Evolutionary conservation across 176 grass and related monocot genomes (phyloP).

Genomic region (Canna indica): DNA sequence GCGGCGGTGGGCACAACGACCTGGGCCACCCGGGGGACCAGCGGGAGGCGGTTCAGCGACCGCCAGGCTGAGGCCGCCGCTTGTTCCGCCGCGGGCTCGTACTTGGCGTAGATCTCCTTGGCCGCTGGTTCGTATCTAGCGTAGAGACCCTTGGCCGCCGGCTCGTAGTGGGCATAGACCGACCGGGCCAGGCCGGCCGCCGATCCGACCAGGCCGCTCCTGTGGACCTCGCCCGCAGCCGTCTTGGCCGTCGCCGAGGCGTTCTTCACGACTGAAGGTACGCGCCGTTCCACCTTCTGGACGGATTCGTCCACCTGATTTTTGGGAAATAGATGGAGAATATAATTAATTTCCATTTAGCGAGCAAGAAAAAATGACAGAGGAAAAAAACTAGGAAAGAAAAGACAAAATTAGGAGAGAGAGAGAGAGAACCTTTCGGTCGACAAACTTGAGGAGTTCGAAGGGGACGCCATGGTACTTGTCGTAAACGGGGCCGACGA

Average conservation of each 20-base stretch:
- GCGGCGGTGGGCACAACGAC: slow-evolving; percentile 63
- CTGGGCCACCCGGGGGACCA: slow-evolving; percentile 55
- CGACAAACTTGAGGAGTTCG: slow-evolving; percentile 65
- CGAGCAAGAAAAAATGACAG: not conserved
- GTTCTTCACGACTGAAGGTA: slow-evolving; percentile 62
- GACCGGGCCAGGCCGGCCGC: slow-evolving; percentile 55
- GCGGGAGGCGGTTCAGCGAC: slow-evolving; percentile 70
- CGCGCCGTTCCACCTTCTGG: slow-evolving; percentile 48
- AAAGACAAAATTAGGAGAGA: not conserved
- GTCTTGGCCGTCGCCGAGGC: slow-evolving; percentile 39
- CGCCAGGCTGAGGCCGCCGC: slow-evolving; percentile 49
- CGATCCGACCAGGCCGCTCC: slow-evolving; percentile 52
- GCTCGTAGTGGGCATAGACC: slow-evolving; percentile 44
- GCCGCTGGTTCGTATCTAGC: slow-evolving; percentile 47
- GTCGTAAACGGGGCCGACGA: slow-evolving; percentile 73
- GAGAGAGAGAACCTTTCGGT: slow-evolving; percentile 54
- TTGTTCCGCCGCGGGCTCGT: slow-evolving; percentile 63
- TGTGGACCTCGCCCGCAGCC: slow-evolving; percentile 46
- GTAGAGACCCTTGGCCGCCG: slow-evolving; percentile 51
- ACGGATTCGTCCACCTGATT: slow-evolving; percentile 58
- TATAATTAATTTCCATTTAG: not conserved
- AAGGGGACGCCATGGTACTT: slow-evolving; percentile 57
- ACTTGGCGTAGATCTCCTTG: slow-evolving; percentile 51
- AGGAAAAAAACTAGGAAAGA: not conserved
- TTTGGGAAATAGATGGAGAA: not conserved